phyloP scores from a whole-genome alignment of 2,329 filamentous ascomycete species.

The Rhexocercosporidium sp. region DNA sequence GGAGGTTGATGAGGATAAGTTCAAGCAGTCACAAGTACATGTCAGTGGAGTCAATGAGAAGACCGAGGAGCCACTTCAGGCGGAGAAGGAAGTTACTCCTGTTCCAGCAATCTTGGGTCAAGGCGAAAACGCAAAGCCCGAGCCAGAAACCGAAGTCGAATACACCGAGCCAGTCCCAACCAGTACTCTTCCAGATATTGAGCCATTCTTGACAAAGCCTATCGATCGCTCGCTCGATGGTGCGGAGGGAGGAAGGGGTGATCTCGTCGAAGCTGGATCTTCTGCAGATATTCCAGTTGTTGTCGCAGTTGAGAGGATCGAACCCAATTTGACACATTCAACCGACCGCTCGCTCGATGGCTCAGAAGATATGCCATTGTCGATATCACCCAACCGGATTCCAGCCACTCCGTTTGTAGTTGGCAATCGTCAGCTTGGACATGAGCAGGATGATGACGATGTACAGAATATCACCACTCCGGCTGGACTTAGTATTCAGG shows the following conservation, averaged over 20 bases:
- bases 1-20: neutral
- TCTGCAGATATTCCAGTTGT: neutral
- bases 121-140: slow-evolving; percentile 2
- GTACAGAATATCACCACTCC: slow-evolving; percentile 15
- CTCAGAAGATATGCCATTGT: neutral
- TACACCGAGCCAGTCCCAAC: neutral
- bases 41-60: neutral
- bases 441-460: slow-evolving; percentile 8
- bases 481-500: slow-evolving; percentile 29
- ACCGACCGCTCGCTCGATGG: neutral
- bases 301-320: neutral
- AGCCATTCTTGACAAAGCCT: neutral
- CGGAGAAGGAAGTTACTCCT: neutral
- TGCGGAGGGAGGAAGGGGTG: neutral
- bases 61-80: neutral
- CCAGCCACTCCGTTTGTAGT: slow-evolving; percentile 26
- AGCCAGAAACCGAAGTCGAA: neutral
- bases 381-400: neutral
- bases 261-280: neutral
- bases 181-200: neutral
- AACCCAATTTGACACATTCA: neutral
- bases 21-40: neutral
- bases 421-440: slow-evolving; percentile 25
- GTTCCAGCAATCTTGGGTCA: neutral
- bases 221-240: neutral